A percentile compares a stretch with the other conserved stretches of the same genome.
Conservation (phyloP, 169 alveolate genomes). For the Plasmodium relictum region DNA sequence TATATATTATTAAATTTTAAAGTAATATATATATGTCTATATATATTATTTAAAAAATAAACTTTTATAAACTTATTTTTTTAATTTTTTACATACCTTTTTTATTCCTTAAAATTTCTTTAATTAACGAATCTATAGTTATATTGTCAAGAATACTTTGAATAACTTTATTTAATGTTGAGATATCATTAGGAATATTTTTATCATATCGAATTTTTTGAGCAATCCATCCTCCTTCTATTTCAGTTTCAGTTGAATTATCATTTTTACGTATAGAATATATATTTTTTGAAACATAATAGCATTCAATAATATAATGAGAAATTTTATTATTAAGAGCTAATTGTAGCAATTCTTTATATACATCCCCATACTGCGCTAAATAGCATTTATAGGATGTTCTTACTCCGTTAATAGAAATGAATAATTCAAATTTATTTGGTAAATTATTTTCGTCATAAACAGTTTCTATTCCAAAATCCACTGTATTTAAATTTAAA, state of each 20-base stretch:
- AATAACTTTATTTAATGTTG: slow-evolving; percentile 86
- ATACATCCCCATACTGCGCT: slow-evolving; percentile 91
- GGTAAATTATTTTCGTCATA: slow-evolving; percentile 81
- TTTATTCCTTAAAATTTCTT: slow-evolving; percentile 76
- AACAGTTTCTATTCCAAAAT: slow-evolving; percentile 89
- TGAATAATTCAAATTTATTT: slow-evolving; percentile 80
- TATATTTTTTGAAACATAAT: slow-evolving; percentile 47
- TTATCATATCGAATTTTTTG: slow-evolving; percentile 92
- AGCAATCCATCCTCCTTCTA: slow-evolving; percentile 94
- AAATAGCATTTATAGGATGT: slow-evolving; percentile 85
- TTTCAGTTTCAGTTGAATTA: slow-evolving; percentile 84
- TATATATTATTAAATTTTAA: too few relatives aligned
- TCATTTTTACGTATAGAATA: slow-evolving; percentile 84
- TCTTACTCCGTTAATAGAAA: slow-evolving; percentile 84
- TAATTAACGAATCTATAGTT: slow-evolving; percentile 84
- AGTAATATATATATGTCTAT: too few relatives aligned
- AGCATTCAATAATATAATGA: slow-evolving; percentile 68
- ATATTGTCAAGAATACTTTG: slow-evolving; percentile 89
- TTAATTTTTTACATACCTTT: neutral
- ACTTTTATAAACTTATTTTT: neutral
- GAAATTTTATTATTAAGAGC: slow-evolving; percentile 80
- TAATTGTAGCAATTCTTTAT: slow-evolving; percentile 83
- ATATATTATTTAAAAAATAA: too few relatives aligned
- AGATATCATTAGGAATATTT: slow-evolving; percentile 87
- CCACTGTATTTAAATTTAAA: slow-evolving; percentile 94